Percentiles rank a stretch among this genome's conserved stretches.
Evolutionary conservation across 164 flowering plant genomes (phyloP).

Genomic region (Amborella trichopoda): DNA sequence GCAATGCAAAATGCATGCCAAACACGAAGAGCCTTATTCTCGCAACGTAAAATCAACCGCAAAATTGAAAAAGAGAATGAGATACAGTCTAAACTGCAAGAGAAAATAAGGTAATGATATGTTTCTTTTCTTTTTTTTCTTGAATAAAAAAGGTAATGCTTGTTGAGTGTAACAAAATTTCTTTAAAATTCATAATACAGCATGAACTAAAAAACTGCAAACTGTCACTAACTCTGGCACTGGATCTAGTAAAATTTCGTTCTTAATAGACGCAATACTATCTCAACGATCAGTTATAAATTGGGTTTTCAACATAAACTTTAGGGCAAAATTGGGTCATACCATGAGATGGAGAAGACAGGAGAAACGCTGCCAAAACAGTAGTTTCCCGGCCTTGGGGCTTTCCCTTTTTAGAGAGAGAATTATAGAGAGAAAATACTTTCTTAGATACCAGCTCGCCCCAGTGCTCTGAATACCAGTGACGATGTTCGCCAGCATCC

Average conservation of each 20-base stretch:
- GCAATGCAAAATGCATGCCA: not conserved
- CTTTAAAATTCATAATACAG: not conserved
- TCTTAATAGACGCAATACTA: not conserved
- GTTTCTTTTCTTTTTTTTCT: not conserved
- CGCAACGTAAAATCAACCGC: not conserved
- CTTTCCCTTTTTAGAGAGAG: constrained; percentile 92
- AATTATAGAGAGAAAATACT: constrained; percentile 41
- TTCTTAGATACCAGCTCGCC: constrained; percentile 52
- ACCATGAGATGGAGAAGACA: constrained; percentile 73
- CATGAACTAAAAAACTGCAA: not conserved
- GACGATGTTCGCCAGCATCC: no score
- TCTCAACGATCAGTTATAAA: not conserved
- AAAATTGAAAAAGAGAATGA: not conserved
- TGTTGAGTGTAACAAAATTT: not conserved
- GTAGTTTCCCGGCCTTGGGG: constrained; percentile 91
- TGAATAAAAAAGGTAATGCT: not conserved
- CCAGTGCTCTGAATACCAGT: constrained; percentile 32
- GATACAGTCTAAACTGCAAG: no score
- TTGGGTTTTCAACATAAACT: not conserved
- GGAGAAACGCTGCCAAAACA: constrained; percentile 83
- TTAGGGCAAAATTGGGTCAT: not conserved
- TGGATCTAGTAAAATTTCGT: not conserved
- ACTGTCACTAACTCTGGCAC: not conserved
- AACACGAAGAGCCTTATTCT: not conserved
- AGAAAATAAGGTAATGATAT: no score